Percentiles rank a stretch among this genome's conserved stretches.
Evolutionary conservation across 495 filamentous ascomycete genomes (phyloP).

Genomic region (Xeromyces bisporus): DNA sequence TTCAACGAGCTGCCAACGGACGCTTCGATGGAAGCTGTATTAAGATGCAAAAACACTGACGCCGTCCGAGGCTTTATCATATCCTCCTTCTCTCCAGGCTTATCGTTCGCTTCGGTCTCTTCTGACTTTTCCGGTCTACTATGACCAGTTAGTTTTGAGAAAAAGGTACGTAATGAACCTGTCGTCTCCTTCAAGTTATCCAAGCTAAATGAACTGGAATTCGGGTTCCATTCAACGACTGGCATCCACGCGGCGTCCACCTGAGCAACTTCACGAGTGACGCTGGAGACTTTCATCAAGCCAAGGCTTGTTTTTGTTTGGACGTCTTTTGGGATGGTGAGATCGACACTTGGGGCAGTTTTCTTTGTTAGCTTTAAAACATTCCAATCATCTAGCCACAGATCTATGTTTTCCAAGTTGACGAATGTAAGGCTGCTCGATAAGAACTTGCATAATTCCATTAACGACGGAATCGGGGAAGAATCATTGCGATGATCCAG

Average conservation of each 20-base stretch:
- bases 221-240: constrained; percentile 63
- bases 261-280: constrained; percentile 68
- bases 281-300: constrained; percentile 59
- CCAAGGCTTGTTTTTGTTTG: constrained; percentile 67
- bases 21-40: constrained; percentile 63
- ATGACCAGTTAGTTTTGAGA: constrained; percentile 48
- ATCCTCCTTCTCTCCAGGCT: constrained; percentile 34
- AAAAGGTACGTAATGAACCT: constrained; percentile 58
- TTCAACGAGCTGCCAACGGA: constrained; percentile 49
- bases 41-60: constrained; percentile 74
- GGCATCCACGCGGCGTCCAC: constrained; percentile 89
- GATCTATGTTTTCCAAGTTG: constrained; percentile 65
- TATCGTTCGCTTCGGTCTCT: constrained; percentile 12
- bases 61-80: constrained; percentile 48
- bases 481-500: constrained; percentile 80
- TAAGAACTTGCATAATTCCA: constrained; percentile 79
- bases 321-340: constrained; percentile 64
- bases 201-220: constrained; percentile 25
- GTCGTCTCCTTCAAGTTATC: constrained; percentile 28
- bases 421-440: constrained; percentile 95
- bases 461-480: constrained; percentile 66
- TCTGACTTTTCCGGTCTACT: constrained; percentile 19
- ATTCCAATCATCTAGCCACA: constrained; percentile 78
- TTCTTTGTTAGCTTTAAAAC: constrained; percentile 68
- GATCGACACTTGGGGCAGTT: constrained; percentile 50